phyloP scores from a whole-genome alignment of 768 basidiomycete genomes.

The Pisolithus sp. region DNA sequence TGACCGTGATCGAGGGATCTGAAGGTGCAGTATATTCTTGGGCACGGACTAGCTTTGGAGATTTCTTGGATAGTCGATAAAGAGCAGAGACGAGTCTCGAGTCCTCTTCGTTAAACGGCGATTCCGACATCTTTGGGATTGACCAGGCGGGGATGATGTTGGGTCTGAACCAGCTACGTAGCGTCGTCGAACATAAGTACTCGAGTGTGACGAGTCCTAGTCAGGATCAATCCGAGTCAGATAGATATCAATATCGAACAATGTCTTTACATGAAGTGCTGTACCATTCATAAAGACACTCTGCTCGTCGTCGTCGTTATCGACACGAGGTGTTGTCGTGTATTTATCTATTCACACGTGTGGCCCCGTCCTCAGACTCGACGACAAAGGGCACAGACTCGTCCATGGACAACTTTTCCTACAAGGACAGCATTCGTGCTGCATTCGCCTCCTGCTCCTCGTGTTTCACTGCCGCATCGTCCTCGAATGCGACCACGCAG shows the following conservation, averaged over 20 bases:
- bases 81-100: slow-evolving; percentile 57
- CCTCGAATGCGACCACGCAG: slow-evolving; percentile 19
- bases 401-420: slow-evolving; percentile 47
- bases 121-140: slow-evolving; percentile 14
- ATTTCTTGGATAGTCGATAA: slow-evolving; percentile 42
- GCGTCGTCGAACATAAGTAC: slow-evolving; percentile 10
- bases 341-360: too few relatives aligned
- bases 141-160: slow-evolving; percentile 3
- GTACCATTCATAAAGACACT: too few relatives aligned
- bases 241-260: too few relatives aligned
- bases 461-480: slow-evolving; percentile 42
- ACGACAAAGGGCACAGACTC: not conserved
- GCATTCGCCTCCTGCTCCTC: slow-evolving; percentile 54
- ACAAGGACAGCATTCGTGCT: slow-evolving; percentile 55
- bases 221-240: slow-evolving; percentile 5
- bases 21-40: slow-evolving; percentile 51
- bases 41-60: slow-evolving; percentile 61
- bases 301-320: too few relatives aligned
- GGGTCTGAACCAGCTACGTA: slow-evolving; percentile 1
- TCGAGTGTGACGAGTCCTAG: not conserved
- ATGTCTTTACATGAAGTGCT: too few relatives aligned
- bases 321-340: too few relatives aligned
- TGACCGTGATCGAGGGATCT: slow-evolving; percentile 47
- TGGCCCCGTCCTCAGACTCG: too few relatives aligned
- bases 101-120: slow-evolving; percentile 34